These are phyloP conservation scores for Waltergamsia citrina DNA, from an alignment of 2,329 filamentous ascomycete genomes.

Conservation along the genomic window DNA sequence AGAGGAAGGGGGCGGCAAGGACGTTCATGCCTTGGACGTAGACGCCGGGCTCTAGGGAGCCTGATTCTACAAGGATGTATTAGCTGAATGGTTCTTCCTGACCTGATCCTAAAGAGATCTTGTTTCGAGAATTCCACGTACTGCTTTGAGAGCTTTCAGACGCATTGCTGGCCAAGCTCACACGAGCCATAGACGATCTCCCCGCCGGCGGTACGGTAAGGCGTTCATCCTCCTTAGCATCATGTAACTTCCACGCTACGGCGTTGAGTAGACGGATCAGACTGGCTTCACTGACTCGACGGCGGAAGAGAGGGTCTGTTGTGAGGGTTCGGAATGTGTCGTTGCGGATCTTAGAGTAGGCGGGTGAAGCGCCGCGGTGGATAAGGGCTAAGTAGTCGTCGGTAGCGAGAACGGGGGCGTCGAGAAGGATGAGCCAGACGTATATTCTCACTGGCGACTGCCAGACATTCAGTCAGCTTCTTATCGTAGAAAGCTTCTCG, in stretches of 20 bases:
- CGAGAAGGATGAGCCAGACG: constrained; percentile 88
- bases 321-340: constrained; percentile 96
- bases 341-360: constrained; percentile 95
- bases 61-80: constrained; percentile 25
- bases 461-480: not conserved
- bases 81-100: not conserved
- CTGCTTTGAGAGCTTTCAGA: constrained; percentile 4
- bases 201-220: constrained; percentile 20
- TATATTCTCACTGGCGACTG: constrained; percentile 92
- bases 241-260: constrained; percentile 86
- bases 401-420: constrained; percentile 75
- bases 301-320: constrained; percentile 92
- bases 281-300: constrained; percentile 90
- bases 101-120: not conserved
- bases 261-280: constrained; percentile 91
- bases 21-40: constrained; percentile 99
- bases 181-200: constrained; percentile 7
- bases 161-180: constrained; percentile 12
- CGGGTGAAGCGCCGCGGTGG: constrained; percentile 86
- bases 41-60: constrained; percentile 57
- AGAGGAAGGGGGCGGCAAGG: constrained; percentile 88
- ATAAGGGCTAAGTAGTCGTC: constrained; percentile 85
- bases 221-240: constrained; percentile 49
- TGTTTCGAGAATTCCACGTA: not conserved
- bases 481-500: not conserved